These are phyloP conservation scores for Cyberlindnera americana DNA, from an alignment of 805 yeast species.

Conservation along the genomic window DNA sequence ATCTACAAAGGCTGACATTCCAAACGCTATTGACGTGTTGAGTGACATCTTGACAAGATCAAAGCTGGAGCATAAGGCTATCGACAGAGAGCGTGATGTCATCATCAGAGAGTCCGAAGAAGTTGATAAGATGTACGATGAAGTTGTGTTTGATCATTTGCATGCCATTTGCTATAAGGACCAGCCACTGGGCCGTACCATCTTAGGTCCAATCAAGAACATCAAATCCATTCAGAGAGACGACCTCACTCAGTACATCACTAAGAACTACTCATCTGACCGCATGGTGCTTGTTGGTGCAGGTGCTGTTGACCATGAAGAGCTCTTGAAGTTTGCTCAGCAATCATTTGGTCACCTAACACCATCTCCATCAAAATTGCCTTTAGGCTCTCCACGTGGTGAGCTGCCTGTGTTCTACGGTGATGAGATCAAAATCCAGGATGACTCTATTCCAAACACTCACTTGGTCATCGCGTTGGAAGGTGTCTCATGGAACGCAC, in stretches of 20 bases:
- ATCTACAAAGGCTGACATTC: slow-evolving; percentile 74
- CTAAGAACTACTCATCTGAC: slow-evolving; percentile 88
- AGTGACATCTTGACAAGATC: slow-evolving; percentile 88
- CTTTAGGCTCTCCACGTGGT: slow-evolving; percentile 63
- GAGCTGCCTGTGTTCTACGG: slow-evolving; percentile 78
- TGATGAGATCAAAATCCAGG: slow-evolving; percentile 82
- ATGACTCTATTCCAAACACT: slow-evolving; percentile 78
- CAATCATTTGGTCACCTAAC: slow-evolving; percentile 69
- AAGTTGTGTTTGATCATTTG: slow-evolving; percentile 93
- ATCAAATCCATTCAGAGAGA: slow-evolving; percentile 73
- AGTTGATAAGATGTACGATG: slow-evolving; percentile 97
- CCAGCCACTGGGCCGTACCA: slow-evolving; percentile 95
- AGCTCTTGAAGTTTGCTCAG: slow-evolving; percentile 72
- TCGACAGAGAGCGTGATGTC: slow-evolving; percentile 95
- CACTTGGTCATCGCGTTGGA: slow-evolving; percentile 95
- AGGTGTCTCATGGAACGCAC: slow-evolving; percentile 96
- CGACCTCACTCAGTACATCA: slow-evolving; percentile 77
- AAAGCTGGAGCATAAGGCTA: slow-evolving; percentile 74
- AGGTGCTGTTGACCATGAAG: slow-evolving; percentile 88
- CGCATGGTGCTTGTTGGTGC: slow-evolving; percentile 98
- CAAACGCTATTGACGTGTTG: slow-evolving; percentile 80
- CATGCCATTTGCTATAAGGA: slow-evolving; percentile 88
- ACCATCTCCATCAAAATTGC: slow-evolving; percentile 51
- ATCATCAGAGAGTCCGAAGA: slow-evolving; percentile 96
- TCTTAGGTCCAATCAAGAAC: slow-evolving; percentile 88